Evolutionary conservation across 208 protist genomes (phyloP), one percentile per base, ranked within the genome.

Genomic region (Crithidia fasciculata): DNA sequence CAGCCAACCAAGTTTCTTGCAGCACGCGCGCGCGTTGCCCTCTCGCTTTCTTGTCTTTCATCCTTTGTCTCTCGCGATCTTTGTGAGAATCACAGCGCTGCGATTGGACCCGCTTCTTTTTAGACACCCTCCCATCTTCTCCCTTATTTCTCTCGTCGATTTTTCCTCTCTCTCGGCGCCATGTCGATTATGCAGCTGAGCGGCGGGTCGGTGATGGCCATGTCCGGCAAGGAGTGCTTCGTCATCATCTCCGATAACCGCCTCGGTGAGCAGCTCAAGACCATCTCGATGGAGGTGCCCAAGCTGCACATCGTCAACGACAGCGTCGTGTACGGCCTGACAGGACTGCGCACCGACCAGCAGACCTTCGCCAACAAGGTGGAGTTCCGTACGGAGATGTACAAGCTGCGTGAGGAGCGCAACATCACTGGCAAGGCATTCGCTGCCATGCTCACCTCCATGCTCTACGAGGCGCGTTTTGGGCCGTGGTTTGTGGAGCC

Each of bases 151-250:
- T 8, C 18, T 12, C 45, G 16, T 49, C 5, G 18, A 49, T 15
- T 36, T 40, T 28, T n/a, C 44, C 37, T 16, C 9, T 52, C 39
- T 44, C 18, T 56, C 16, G 10, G 37, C n/a, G 8, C 37, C 44
- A 97, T 98, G 94, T 96, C 90, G 18, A 98, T 98, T 76, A 78
- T 97, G 57, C 71, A 89, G 56, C 99, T 99, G 88, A 99, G 98
- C 81, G 99, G 99, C 58, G 97, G 96, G 68, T 98, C 97, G 47
- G 87, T 98, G 57, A 61, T 99, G 76, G 98, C 97, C 19, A 99
- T 99, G 98, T 87, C 90, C 0, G 99, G 99, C 10, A 99, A 99
- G 79, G 92, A 99, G 81, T 99, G 98, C 86, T 98, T 99, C 60
- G 98, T 98, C 8, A 99, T 99, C 69, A 97, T 98, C 16, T 92